Evolutionary conservation across 257 asterid species (phyloP).

Genomic region (Solanum sitiens): DNA sequence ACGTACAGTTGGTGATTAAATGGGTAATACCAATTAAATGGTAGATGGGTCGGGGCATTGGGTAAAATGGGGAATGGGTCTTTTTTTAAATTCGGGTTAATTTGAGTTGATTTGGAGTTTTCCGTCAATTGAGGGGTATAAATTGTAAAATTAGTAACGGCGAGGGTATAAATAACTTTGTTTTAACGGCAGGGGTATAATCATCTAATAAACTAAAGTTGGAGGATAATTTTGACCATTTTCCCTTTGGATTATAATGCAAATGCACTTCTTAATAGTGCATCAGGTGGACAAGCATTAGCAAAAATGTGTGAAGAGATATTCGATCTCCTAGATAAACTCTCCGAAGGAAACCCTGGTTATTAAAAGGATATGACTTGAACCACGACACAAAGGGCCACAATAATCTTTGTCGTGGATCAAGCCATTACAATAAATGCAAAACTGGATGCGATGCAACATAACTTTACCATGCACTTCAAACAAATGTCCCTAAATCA

Average conservation of each 20-base stretch:
- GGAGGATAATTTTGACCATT: too few relatives aligned
- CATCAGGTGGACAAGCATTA: not conserved
- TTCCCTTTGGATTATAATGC: not conserved
- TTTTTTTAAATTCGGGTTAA: too few relatives aligned
- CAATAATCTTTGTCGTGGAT: not conserved
- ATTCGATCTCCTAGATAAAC: not conserved
- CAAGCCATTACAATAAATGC: not conserved
- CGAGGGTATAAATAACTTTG: too few relatives aligned
- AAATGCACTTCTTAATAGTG: not conserved
- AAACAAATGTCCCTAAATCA: not conserved
- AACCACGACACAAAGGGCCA: not conserved
- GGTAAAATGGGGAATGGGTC: too few relatives aligned
- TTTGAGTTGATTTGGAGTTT: too few relatives aligned
- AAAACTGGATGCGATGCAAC: not conserved
- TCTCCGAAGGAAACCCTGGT: not conserved
- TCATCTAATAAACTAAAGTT: too few relatives aligned
- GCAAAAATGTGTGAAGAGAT: not conserved
- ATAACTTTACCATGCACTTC: not conserved
- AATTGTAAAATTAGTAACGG: too few relatives aligned
- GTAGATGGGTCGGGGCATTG: too few relatives aligned
- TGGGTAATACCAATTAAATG: too few relatives aligned
- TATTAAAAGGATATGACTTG: too few relatives aligned
- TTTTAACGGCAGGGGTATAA: too few relatives aligned
- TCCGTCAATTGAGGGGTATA: too few relatives aligned
- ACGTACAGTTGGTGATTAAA: not conserved